Evolutionary conservation across 1,284 basidiomycete species (phyloP), one percentile per base, ranked within the genome.

Genomic region (Pisolithus thermaeus): DNA sequence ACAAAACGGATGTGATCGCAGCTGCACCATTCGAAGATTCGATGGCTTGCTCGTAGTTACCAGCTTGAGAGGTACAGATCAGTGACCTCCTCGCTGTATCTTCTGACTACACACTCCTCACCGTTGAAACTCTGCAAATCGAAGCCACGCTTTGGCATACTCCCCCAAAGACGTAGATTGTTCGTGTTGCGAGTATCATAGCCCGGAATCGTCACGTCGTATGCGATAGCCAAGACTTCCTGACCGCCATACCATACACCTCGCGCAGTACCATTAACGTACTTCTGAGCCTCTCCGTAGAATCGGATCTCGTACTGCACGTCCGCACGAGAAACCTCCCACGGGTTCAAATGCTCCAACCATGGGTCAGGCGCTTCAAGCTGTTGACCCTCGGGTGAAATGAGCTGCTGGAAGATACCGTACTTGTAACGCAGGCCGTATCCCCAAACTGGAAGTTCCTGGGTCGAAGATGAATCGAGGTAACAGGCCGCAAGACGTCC

Each of bases 401-500:
- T 91, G 51, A 93, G 79, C 72, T 97, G 94, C 70, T 93, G 89
- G 80, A 97, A 97, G 70, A 97, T 94, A 61, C 92, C 92, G 60
- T 93, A 94, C 65, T 90, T 85, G 77, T 93, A 91, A 49, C 90
- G 75, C 51, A 94, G 71, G 50, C 91, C 91, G 61, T 94, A 95
- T 41, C 92, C 92, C 90, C 92, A 95, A 35, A 92, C 80, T 1
- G 86, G 85, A 3, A 88, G 73, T 61, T 90, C 87, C 63, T 91
- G 84, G 11, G 87, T 89, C 2, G 92, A 87, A 47, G 79, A 81
- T 4, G 88, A 90, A 63, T 92, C 90, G 55, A 94, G 81, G 69
- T 96, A 97, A 73, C 93, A 97, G 2, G 94, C 93, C 1, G 93
- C 93, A 39, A 97, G 80, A 49, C 93, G 89, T 1, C 93, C 93